Conservation (phyloP, 1,284 basidiomycete genomes). For the Fistulinella staudtii region DNA sequence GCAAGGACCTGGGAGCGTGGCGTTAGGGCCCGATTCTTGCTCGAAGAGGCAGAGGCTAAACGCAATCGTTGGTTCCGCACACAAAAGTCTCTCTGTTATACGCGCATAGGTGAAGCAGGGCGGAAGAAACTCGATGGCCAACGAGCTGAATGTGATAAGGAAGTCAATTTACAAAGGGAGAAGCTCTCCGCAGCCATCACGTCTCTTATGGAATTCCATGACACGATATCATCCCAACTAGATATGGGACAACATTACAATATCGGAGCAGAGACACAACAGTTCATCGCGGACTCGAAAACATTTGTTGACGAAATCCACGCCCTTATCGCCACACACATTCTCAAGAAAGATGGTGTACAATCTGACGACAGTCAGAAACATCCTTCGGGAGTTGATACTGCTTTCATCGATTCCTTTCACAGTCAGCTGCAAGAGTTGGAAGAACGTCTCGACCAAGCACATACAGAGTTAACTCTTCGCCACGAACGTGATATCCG, state of each 20-base stretch:
- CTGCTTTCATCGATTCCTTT: constrained; percentile 9
- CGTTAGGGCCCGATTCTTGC: constrained; percentile 23
- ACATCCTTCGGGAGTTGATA: background rate
- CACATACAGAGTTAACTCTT: constrained; percentile 30
- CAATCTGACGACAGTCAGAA: constrained; percentile 2
- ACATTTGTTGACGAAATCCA: constrained; percentile 25
- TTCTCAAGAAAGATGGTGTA: constrained; percentile 15
- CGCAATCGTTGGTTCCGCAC: constrained; percentile 28
- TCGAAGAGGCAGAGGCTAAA: constrained; percentile 28
- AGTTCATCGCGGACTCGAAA: constrained; percentile 26
- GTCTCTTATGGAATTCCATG: constrained; percentile 24
- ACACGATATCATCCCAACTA: constrained; percentile 18
- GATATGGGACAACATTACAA: constrained; percentile 31
- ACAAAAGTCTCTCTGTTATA: constrained; percentile 29
- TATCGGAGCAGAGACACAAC: constrained; percentile 16
- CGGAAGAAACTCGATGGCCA: constrained; percentile 27
- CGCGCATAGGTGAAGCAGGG: constrained; percentile 30
- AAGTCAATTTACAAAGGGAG: constrained; percentile 21
- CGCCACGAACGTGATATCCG: constrained; percentile 17
- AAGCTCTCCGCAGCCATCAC: constrained; percentile 26
- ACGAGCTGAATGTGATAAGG: constrained; percentile 27
- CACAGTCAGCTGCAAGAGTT: constrained; percentile 19
- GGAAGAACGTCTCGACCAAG: constrained; percentile 31
- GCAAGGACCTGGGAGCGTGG: constrained; percentile 30
- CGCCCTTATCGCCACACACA: constrained; percentile 19